These are phyloP conservation scores for Nakazawaea wyomingensis DNA, from an alignment of 805 yeast genomes.

Conservation along the genomic window DNA sequence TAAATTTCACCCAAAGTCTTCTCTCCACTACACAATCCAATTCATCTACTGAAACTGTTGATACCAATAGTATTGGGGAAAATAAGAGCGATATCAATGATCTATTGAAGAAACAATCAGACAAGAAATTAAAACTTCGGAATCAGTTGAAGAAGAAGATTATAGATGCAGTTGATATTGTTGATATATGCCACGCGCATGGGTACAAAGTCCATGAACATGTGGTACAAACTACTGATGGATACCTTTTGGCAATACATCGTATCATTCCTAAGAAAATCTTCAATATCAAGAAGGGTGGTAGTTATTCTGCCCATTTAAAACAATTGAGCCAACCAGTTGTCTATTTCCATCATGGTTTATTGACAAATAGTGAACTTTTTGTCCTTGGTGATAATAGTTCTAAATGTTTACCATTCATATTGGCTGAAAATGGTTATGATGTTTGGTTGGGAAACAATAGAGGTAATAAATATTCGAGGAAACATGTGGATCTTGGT, in stretches of 20 bases:
- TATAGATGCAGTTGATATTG: constrained; percentile 24
- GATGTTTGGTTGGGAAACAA: constrained; percentile 96
- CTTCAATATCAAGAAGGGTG: constrained; percentile 13
- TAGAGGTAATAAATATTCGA: constrained; percentile 88
- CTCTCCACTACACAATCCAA: neutral
- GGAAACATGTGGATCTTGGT: constrained; percentile 56
- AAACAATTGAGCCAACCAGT: constrained; percentile 33
- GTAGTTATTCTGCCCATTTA: constrained; percentile 12
- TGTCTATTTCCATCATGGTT: constrained; percentile 86
- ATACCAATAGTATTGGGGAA: neutral
- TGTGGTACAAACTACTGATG: constrained; percentile 71
- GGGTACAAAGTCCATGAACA: constrained; percentile 74
- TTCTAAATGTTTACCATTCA: constrained; percentile 60
- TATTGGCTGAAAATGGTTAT: constrained; percentile 73
- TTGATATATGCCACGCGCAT: constrained; percentile 27
- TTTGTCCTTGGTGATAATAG: constrained; percentile 38
- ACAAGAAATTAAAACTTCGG: too few relatives aligned
- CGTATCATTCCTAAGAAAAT: constrained; percentile 41
- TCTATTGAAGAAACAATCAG: neutral
- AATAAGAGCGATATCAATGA: neutral
- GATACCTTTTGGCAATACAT: constrained; percentile 71
- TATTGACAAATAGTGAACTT: constrained; percentile 83
- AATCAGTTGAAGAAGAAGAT: constrained; percentile 15
- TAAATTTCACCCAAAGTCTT: neutral
- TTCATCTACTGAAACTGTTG: neutral